These are phyloP conservation scores for Curvularia sp. DNA, from an alignment of 2,329 filamentous ascomycete genomes.

Conservation along the genomic window DNA sequence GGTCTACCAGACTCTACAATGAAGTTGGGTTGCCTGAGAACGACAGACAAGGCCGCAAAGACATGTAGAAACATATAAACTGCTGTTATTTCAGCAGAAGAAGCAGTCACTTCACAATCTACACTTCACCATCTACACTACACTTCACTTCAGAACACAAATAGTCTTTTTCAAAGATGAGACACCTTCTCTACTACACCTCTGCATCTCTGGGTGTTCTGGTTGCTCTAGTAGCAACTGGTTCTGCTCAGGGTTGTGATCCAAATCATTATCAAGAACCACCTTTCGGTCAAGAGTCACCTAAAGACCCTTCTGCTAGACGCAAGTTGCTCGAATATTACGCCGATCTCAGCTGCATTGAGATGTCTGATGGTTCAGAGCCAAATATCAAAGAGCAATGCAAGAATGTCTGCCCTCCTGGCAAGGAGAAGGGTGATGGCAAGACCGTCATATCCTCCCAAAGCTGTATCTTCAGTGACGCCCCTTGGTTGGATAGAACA, in stretches of 20 bases:
- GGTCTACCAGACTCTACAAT: not conserved
- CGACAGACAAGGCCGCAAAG: not conserved
- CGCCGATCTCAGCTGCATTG: not conserved
- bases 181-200: not conserved
- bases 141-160: not conserved
- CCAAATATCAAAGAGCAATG: not conserved
- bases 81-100: not conserved
- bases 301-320: not conserved
- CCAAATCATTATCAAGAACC: not conserved
- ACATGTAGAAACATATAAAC: not conserved
- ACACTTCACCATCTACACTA: fast-evolving
- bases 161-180: not conserved
- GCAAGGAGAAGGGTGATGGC: not conserved
- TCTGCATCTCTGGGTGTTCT: not conserved
- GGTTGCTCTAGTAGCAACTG: not conserved
- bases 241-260: not conserved
- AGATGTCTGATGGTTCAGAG: not conserved
- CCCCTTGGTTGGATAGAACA: not conserved
- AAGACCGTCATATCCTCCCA: not conserved
- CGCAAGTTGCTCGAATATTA: not conserved
- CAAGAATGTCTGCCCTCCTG: not conserved
- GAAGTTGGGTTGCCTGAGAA: not conserved
- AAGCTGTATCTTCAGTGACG: not conserved
- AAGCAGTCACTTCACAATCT: not conserved
- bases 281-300: not conserved